phyloP scores from a whole-genome alignment of 371 early-diverging fungal genomes.

The Chytridiales sp. region DNA sequence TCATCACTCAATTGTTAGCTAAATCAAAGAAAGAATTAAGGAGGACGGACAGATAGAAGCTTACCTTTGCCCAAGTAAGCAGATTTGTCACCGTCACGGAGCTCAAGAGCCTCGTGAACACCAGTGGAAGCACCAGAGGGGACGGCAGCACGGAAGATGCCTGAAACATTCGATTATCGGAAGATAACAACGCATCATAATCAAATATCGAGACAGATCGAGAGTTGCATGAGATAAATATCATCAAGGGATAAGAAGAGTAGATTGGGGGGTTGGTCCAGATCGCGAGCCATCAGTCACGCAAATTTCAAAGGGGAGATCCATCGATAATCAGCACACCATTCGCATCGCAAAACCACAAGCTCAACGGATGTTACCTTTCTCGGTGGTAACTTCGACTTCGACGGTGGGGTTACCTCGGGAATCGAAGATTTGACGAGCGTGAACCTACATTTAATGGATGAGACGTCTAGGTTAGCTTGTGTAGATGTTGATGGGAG shows the following conservation, averaged over 20 bases:
- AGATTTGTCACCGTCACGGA: conserved; percentile 84
- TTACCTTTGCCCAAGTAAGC: conserved; percentile 93
- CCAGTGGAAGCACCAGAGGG: conserved; percentile 99
- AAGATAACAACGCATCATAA: no score
- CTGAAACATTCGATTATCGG: conserved; percentile 14
- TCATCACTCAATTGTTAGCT: not conserved
- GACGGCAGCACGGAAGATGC: conserved; percentile 92
- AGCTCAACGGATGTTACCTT: conserved; percentile 50
- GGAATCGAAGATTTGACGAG: conserved; percentile 98
- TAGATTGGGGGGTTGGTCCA: no score
- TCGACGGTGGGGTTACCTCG: conserved; percentile 99
- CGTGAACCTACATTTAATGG: no score
- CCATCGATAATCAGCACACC: no score
- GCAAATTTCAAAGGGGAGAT: no score
- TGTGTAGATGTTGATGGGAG: no score
- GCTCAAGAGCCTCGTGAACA: conserved; percentile 96
- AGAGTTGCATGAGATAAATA: no score
- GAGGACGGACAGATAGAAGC: conserved; percentile 5
- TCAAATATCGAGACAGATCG: no score
- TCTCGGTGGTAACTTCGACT: conserved; percentile 91
- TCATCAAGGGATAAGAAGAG: no score
- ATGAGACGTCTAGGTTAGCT: no score
- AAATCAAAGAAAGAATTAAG: not conserved
- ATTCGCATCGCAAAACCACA: not conserved
- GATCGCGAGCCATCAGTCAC: no score